phyloP scores from a whole-genome alignment of 2,329 filamentous ascomycete genomes.

The Apiospora rasikravindrae region DNA sequence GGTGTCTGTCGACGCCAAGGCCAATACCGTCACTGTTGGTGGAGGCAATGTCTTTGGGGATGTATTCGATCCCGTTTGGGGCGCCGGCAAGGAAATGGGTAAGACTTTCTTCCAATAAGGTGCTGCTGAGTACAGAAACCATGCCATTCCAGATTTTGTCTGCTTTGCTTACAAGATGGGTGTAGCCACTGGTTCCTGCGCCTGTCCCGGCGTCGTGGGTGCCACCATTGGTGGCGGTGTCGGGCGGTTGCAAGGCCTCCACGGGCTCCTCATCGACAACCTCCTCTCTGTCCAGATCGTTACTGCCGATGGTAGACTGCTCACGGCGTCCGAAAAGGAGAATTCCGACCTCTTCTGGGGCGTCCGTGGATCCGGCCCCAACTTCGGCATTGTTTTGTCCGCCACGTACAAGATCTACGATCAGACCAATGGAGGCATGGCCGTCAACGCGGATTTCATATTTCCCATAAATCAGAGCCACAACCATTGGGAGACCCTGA shows the following conservation, averaged over 20 bases:
- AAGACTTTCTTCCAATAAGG: constrained; percentile 22
- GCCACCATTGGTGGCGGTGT: constrained; percentile 31
- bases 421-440: too few species aligned
- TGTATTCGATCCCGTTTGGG: constrained; percentile 19
- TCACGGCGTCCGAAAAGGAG: constrained; percentile 24
- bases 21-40: background rate
- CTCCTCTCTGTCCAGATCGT: constrained; percentile 35
- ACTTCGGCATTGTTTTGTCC: constrained; percentile 32
- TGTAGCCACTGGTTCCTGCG: constrained; percentile 21
- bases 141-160: too few species aligned
- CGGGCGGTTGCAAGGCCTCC: constrained; percentile 28
- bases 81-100: too few species aligned
- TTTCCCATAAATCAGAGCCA: too few species aligned
- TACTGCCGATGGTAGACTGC: constrained; percentile 30
- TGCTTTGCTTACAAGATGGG: too few species aligned
- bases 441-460: too few species aligned
- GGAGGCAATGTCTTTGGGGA: background rate
- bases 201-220: constrained; percentile 29
- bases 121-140: too few species aligned
- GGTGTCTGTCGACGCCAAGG: background rate
- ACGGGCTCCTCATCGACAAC: constrained; percentile 34
- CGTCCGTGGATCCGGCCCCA: constrained; percentile 32
- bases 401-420: constrained; percentile 27
- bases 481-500: too few species aligned
- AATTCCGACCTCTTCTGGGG: constrained; percentile 34